phyloP scores from a whole-genome alignment of 768 basidiomycete species.

The Boletellus emodensis region DNA sequence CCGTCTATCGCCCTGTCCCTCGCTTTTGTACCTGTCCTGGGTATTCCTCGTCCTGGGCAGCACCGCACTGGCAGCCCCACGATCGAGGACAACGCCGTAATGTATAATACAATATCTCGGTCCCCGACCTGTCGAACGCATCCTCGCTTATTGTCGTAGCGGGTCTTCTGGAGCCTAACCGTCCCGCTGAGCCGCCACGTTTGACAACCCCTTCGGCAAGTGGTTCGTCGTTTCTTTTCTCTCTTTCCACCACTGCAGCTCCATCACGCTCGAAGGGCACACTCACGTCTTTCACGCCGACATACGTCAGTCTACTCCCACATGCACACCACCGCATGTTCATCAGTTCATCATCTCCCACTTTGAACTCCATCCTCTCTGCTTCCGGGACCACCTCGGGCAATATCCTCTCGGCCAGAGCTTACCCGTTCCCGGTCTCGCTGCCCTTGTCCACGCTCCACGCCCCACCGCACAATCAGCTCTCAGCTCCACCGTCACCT shows the following conservation, averaged over 20 bases:
- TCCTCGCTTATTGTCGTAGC: slow-evolving; percentile 19
- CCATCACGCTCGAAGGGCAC: slow-evolving; percentile 13
- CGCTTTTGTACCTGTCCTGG: slow-evolving; percentile 1
- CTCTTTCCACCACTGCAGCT: slow-evolving; percentile 3
- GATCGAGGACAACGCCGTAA: slow-evolving; percentile 4
- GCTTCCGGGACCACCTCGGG: slow-evolving; percentile 7
- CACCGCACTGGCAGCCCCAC: slow-evolving; percentile 7
- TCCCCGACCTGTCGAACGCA: slow-evolving; percentile 15
- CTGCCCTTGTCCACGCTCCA: slow-evolving; percentile 19
- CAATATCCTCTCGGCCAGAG: slow-evolving; percentile 6
- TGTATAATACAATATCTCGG: slow-evolving; percentile 2
- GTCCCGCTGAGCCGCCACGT: slow-evolving; percentile 1
- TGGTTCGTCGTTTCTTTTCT: slow-evolving; percentile 10
- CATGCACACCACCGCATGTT: slow-evolving; percentile 30
- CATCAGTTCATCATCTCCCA: slow-evolving; percentile 18
- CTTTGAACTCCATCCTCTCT: slow-evolving; percentile 14
- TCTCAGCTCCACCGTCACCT: slow-evolving; percentile 1
- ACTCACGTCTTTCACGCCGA: slow-evolving; percentile 24
- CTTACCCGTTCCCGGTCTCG: slow-evolving; percentile 10
- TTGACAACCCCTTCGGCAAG: slow-evolving; percentile 10
- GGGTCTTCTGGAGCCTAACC: background rate
- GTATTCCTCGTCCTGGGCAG: background rate
- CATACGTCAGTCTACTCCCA: slow-evolving; percentile 14
- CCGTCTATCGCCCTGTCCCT: slow-evolving; percentile 3
- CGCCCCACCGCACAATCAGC: slow-evolving; percentile 6